Percentiles rank a stretch among this genome's conserved stretches.
phyloP scores from a whole-genome alignment of 345 rosid species.

The Diplotaxis tenuifolia region DNA sequence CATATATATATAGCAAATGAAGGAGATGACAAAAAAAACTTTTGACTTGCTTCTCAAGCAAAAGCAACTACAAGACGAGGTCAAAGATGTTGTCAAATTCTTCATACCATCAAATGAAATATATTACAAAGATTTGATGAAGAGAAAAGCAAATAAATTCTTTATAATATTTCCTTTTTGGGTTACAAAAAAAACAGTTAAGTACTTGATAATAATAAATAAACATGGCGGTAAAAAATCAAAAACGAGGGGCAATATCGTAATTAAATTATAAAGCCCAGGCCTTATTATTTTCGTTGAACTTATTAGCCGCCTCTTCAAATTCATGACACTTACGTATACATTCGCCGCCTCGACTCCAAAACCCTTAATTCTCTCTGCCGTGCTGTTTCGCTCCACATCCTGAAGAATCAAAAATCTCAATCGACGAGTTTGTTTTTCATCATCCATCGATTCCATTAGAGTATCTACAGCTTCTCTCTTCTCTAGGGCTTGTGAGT shows the following conservation, averaged over 20 bases:
- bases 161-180: too few relatives aligned
- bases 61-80: not conserved
- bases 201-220: not conserved
- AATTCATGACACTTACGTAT: too few relatives aligned
- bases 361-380: constrained; percentile 26
- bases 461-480: too few relatives aligned
- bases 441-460: too few relatives aligned
- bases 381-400: not conserved
- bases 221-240: constrained; percentile 10
- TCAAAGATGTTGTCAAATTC: too few relatives aligned
- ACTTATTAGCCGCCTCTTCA: not conserved
- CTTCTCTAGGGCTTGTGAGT: too few relatives aligned
- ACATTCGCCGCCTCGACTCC: too few relatives aligned
- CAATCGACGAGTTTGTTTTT: too few relatives aligned
- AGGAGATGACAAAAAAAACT: not conserved
- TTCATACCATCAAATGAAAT: too few relatives aligned
- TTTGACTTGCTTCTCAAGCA: not conserved
- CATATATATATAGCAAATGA: not conserved
- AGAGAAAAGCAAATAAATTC: not conserved
- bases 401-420: not conserved
- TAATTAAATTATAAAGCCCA: constrained; percentile 19
- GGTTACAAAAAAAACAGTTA: not conserved
- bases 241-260: constrained; percentile 37
- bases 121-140: not conserved
- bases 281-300: not conserved